These are phyloP conservation scores for Phytophthora crassamura DNA, from an alignment of 352 stramenopile genomes.

Conservation along the genomic window DNA sequence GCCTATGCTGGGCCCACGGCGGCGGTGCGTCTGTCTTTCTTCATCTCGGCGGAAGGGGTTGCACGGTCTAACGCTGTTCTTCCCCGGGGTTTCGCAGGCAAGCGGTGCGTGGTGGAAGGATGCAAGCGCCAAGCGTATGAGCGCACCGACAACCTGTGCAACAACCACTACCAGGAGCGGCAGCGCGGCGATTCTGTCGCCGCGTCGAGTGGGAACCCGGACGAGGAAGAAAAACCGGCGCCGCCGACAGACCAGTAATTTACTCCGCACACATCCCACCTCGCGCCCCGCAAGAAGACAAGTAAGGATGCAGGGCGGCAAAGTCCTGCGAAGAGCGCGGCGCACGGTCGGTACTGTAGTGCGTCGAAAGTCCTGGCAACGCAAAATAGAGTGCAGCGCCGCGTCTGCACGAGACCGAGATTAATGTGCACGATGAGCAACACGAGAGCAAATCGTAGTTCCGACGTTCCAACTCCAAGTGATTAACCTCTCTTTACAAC, in stretches of 20 bases:
- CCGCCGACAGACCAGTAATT: conserved; percentile 21
- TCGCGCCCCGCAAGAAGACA: conserved; percentile 6
- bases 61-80: not conserved
- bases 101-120: conserved; percentile 58
- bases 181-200: conserved; percentile 15
- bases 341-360: not conserved
- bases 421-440: conserved; percentile 15
- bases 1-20: conserved; percentile 78
- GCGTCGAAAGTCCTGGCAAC: not conserved
- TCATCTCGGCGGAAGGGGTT: not conserved
- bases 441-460: conserved; percentile 20
- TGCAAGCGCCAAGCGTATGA: conserved; percentile 78
- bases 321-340: conserved; percentile 17
- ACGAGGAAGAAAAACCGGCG: conserved; percentile 38
- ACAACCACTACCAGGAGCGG: conserved; percentile 59
- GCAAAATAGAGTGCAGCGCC: conserved; percentile 32
- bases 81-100: conserved; percentile 33
- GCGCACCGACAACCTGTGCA: conserved; percentile 78
- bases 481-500: not conserved
- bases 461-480: conserved; percentile 25
- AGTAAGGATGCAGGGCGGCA: conserved; percentile 19
- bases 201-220: conserved; percentile 10
- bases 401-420: conserved; percentile 12
- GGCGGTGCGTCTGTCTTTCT: conserved; percentile 48
- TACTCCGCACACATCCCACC: conserved; percentile 22